These are phyloP conservation scores for Trichomonascus vanleenenianus DNA, from an alignment of 805 yeast genomes.

Conservation along the genomic window DNA sequence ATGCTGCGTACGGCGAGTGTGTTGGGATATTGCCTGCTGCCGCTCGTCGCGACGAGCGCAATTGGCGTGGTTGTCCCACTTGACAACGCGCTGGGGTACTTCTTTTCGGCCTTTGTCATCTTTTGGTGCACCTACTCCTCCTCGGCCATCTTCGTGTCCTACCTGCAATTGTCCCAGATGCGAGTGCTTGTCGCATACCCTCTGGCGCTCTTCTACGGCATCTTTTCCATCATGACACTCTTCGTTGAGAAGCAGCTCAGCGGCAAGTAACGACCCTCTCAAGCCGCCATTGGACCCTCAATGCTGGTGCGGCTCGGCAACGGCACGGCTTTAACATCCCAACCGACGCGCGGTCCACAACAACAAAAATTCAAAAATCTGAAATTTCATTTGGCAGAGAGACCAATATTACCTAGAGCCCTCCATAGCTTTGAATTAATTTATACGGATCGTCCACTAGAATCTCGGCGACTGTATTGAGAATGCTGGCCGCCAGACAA, in stretches of 20 bases:
- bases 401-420: too few relatives aligned
- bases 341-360: too few relatives aligned
- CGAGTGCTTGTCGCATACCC: slow-evolving; percentile 92
- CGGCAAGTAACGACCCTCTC: too few relatives aligned
- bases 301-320: too few relatives aligned
- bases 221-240: slow-evolving; percentile 92
- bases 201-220: slow-evolving; percentile 79
- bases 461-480: too few relatives aligned
- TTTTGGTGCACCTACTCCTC: slow-evolving; percentile 91
- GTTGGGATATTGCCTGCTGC: slow-evolving; percentile 87
- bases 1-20: slow-evolving; percentile 76
- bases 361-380: too few relatives aligned
- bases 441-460: too few relatives aligned
- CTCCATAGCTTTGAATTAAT: too few relatives aligned
- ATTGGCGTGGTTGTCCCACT: slow-evolving; percentile 58
- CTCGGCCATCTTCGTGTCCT: slow-evolving; percentile 85
- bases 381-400: too few relatives aligned
- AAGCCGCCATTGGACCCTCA: too few relatives aligned
- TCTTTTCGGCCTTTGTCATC: slow-evolving; percentile 57
- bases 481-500: too few relatives aligned
- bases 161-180: slow-evolving; percentile 73
- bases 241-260: slow-evolving; percentile 42
- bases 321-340: too few relatives aligned
- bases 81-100: slow-evolving; percentile 69
- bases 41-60: slow-evolving; percentile 72